Conservation (phyloP, 2,329 filamentous ascomycete species). For the Lizonia empirigonia region DNA sequence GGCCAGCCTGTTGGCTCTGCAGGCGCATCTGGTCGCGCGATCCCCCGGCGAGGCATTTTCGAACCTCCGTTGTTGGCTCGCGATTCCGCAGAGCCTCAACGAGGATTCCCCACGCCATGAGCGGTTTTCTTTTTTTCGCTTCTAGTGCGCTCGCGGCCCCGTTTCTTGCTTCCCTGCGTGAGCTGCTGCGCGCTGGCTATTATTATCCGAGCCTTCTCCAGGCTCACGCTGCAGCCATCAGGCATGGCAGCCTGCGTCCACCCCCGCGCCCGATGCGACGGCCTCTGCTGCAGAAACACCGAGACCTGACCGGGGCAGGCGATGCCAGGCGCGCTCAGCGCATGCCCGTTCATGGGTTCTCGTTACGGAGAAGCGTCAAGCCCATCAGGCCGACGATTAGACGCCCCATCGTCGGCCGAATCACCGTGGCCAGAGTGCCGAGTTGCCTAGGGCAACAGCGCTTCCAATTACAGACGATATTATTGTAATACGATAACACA, state of each 20-base stretch:
- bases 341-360: background rate
- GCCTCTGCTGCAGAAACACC: slow-evolving; percentile 12
- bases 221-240: slow-evolving; percentile 15
- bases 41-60: slow-evolving; percentile 20
- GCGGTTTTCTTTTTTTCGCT: slow-evolving; percentile 17
- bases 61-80: slow-evolving; percentile 14
- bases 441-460: slow-evolving; percentile 21
- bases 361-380: background rate
- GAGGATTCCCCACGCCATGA: slow-evolving; percentile 20
- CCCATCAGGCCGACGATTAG: slow-evolving; percentile 8
- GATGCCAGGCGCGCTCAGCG: slow-evolving; percentile 2
- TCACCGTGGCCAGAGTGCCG: slow-evolving; percentile 14
- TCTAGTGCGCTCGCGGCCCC: slow-evolving; percentile 14
- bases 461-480: slow-evolving; percentile 19
- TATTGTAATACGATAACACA: slow-evolving; percentile 17
- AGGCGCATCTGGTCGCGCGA: slow-evolving; percentile 15
- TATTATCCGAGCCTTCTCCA: slow-evolving; percentile 18
- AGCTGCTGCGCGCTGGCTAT: background rate
- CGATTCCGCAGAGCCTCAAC: slow-evolving; percentile 20
- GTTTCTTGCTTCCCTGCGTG: slow-evolving; percentile 12
- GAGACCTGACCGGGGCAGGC: slow-evolving; percentile 17
- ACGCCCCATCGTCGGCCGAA: slow-evolving; percentile 16
- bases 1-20: background rate
- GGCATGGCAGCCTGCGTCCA: slow-evolving; percentile 15
- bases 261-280: slow-evolving; percentile 15